Evolutionary conservation across 495 filamentous ascomycete genomes (phyloP).

Genomic region (Elaphomyces granulatus): DNA sequence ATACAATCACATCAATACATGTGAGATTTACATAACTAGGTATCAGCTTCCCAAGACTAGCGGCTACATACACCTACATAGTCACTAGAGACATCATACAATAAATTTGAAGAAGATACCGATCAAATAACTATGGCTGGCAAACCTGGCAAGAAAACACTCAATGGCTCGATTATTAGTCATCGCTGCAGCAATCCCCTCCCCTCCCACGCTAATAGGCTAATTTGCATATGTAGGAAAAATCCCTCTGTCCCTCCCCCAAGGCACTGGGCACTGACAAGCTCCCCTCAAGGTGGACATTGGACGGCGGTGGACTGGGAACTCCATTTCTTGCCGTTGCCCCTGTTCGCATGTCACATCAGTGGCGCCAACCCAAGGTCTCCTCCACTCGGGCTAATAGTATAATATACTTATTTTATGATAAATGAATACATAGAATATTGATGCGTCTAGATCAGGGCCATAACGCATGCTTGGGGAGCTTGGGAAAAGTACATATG

Average conservation of each 20-base stretch:
- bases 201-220: neutral
- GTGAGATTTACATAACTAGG: no score
- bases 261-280: neutral
- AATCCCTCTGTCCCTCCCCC: neutral
- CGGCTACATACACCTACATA: no score
- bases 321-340: neutral
- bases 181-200: neutral
- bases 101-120: no score
- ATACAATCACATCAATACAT: no score
- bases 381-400: neutral
- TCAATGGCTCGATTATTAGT: neutral
- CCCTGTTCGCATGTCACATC: neutral
- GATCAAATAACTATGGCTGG: no score
- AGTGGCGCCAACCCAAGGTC: neutral
- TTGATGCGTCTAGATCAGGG: neutral
- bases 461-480: no score
- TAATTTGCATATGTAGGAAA: no score
- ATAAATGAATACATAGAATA: no score
- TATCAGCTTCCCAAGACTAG: no score
- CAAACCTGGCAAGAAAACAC: neutral
- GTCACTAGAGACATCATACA: no score
- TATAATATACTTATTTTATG: no score
- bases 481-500: neutral
- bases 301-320: neutral
- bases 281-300: neutral